Evolutionary conservation across 2,329 filamentous ascomycete genomes (phyloP).

Genomic region (Stachybotrys elegans): DNA sequence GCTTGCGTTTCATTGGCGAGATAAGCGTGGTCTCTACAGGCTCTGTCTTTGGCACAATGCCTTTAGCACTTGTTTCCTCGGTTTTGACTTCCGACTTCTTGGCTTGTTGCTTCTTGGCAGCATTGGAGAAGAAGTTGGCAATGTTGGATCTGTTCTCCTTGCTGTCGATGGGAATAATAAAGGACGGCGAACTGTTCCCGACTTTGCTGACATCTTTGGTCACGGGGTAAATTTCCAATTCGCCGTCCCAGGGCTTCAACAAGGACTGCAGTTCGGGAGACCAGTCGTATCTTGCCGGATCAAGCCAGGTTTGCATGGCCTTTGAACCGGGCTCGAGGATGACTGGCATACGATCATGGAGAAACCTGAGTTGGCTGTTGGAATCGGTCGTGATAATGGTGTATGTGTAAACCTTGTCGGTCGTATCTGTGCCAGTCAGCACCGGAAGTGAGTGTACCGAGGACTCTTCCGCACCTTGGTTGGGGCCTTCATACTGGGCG

Average conservation of each 20-base stretch:
- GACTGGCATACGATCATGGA: constrained; percentile 95
- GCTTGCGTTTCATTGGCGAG: constrained; percentile 19
- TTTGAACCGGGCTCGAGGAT: constrained; percentile 75
- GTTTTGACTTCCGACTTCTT: constrained; percentile 1
- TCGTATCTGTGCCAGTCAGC: constrained; percentile 23
- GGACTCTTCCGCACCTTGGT: background rate
- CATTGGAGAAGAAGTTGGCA: constrained; percentile 80
- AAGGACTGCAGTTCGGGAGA: constrained; percentile 70
- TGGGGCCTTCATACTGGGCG: constrained; percentile 68
- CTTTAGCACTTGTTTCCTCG: constrained; percentile 5
- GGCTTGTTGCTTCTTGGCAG: constrained; percentile 29
- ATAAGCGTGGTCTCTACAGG: background rate
- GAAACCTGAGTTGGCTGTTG: constrained; percentile 74
- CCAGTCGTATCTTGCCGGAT: constrained; percentile 70
- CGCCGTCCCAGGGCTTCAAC: constrained; percentile 72
- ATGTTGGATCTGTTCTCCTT: constrained; percentile 90
- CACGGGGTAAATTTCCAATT: constrained; percentile 81
- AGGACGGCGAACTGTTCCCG: constrained; percentile 80
- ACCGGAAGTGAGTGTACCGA: background rate
- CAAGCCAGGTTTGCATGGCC: constrained; percentile 69
- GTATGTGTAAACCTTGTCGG: constrained; percentile 77
- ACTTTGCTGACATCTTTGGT: constrained; percentile 89
- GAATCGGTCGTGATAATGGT: constrained; percentile 90
- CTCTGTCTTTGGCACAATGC: background rate
- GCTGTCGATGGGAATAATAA: constrained; percentile 78